phyloP scores from a whole-genome alignment of 306 rosid genomes.

The Acacia melanoxylon region DNA sequence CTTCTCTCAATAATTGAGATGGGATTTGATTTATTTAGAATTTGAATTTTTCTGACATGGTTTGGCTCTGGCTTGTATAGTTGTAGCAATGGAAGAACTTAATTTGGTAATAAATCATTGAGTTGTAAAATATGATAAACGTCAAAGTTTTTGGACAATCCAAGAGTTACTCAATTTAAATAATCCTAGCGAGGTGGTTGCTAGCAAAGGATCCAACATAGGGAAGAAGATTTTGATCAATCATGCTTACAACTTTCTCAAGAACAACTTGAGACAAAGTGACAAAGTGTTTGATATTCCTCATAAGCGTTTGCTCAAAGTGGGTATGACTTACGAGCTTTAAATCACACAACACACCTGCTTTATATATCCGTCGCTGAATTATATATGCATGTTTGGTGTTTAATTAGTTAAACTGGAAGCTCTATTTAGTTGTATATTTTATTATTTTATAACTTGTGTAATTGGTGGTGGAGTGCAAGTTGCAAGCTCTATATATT shows the following conservation, averaged over 20 bases:
- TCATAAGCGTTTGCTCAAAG: conserved; percentile 70
- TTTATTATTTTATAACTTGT: background rate
- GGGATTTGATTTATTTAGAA: too few species aligned
- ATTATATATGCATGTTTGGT: background rate
- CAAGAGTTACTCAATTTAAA: too few species aligned
- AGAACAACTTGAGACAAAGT: conserved; percentile 59
- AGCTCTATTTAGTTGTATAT: background rate
- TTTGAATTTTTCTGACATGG: too few species aligned
- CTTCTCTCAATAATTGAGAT: too few species aligned
- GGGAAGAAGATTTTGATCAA: conserved; percentile 53
- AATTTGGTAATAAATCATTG: too few species aligned
- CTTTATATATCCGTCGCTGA: background rate
- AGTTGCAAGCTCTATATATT: background rate
- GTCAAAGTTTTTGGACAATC: too few species aligned
- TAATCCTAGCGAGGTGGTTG: too few species aligned
- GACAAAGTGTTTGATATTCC: conserved; percentile 65
- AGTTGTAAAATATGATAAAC: too few species aligned
- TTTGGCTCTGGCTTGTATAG: too few species aligned
- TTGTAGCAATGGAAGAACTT: too few species aligned
- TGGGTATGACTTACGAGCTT: conserved; percentile 77
- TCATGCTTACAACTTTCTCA: conserved; percentile 60
- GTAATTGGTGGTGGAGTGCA: background rate
- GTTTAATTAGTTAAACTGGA: too few species aligned
- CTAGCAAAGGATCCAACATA: conserved; percentile 45
- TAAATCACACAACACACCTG: background rate